Evolutionary conservation across 371 early-diverging fungal species (phyloP), one percentile per base, ranked within the genome.

Genomic region (Apophysomyces trapeziformis): DNA sequence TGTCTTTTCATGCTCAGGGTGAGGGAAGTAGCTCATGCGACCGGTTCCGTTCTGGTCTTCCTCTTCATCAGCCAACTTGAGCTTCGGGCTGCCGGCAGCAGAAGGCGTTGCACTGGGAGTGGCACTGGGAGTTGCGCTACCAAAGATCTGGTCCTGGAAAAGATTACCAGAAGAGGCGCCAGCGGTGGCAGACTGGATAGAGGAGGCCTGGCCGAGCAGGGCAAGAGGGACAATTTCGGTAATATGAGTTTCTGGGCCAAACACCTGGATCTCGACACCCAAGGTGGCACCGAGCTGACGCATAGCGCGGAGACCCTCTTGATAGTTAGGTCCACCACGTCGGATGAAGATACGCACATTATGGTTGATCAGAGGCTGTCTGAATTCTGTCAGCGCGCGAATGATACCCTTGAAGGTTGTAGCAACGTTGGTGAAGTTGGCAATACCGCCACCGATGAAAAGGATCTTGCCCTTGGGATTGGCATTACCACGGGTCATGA

Each of bases 381-480:
- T 89, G 87, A 89, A 97, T 71, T 96, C 97, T 63, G 87, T 87
- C 71, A 98, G 87, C 45, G 98, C 97, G 46, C 94, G 95, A 68
- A 96, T 93, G 75, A 98, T 93, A 68, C 99, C 99, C 93, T 98
- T 97, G 91, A 98, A 98, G 32, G 99, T 98, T 59, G 96, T 88
- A 18, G 97, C 97, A 18, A 98, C 99, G 80, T 98, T 97, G 80
- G 99, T 98, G 69, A 98, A 98, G 91, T 98, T 98, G 82, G 99
- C 99, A 73, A 98, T 98, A 80, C 99, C 99, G 75, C 99, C 99
- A 74, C 99, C 99, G 72, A 98, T 95, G 79, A 98, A 94, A 61
- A 98, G 84, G 64, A 96, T 87, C 79, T 98, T 98, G 75, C 97
- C 97, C 36, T 94, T 89, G 61, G 93, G 88, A 72, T 95, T 88